Conservation (phyloP, 2,329 filamentous ascomycete genomes). For the Myriosclerotinia curreyana region DNA sequence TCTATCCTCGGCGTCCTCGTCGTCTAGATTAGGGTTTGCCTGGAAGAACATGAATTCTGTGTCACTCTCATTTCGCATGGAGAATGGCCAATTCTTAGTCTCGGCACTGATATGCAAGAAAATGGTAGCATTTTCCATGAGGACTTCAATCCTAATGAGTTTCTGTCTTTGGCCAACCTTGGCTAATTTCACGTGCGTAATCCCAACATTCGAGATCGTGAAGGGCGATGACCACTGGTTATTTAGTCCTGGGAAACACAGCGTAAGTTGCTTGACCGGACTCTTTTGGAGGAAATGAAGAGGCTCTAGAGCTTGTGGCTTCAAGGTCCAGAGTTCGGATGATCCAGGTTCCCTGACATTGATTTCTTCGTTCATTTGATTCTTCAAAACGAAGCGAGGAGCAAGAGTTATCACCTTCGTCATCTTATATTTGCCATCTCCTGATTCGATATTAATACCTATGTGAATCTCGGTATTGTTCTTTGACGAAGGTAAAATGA, state of each 20-base stretch:
- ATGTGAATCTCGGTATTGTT: constrained; percentile 80
- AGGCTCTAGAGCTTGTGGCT: constrained; percentile 75
- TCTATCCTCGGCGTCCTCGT: constrained; percentile 78
- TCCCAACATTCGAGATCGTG: constrained; percentile 93
- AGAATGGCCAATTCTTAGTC: constrained; percentile 95
- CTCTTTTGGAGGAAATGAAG: constrained; percentile 86
- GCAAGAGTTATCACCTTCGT: constrained; percentile 93
- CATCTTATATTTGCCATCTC: constrained; percentile 96
- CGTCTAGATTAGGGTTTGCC: constrained; percentile 86
- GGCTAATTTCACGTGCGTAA: constrained; percentile 87
- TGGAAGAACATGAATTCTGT: constrained; percentile 97
- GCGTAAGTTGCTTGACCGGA: constrained; percentile 79
- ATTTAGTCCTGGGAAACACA: constrained; percentile 91
- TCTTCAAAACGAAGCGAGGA: constrained; percentile 90
- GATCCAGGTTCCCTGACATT: constrained; percentile 90
- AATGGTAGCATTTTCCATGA: constrained; percentile 90
- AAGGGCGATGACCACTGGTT: constrained; percentile 98
- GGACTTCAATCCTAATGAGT: constrained; percentile 79
- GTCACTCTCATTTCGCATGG: constrained; percentile 97
- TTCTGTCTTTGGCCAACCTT: constrained; percentile 86
- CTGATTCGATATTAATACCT: constrained; percentile 83
- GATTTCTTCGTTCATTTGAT: constrained; percentile 84
- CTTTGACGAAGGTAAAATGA: constrained; percentile 71
- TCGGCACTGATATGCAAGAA: constrained; percentile 90
- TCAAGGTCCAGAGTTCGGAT: constrained; percentile 75